Conservation (phyloP, 495 filamentous ascomycete genomes). For the Physcia stellaris region DNA sequence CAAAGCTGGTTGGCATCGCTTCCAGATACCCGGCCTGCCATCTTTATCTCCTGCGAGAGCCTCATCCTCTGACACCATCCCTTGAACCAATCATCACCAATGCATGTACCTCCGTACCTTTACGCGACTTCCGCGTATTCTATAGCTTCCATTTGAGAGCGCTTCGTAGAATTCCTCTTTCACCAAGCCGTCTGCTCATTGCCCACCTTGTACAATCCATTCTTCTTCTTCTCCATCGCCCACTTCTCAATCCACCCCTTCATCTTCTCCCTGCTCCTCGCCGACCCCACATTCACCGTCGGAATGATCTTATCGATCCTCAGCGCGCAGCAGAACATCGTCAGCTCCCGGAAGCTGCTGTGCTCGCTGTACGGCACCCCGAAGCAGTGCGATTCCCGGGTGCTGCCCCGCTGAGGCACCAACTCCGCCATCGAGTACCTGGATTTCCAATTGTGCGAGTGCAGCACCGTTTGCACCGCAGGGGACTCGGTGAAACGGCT, state of each 20-base stretch:
- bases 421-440: constrained; percentile 52
- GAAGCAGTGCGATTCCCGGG: constrained; percentile 62
- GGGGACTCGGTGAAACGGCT: constrained; percentile 49
- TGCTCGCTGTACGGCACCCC: constrained; percentile 94
- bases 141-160: too few relatives aligned
- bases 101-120: too few relatives aligned
- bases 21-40: too few relatives aligned
- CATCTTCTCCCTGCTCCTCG: constrained; percentile 64
- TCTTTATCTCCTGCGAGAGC: too few relatives aligned
- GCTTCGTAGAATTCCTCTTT: too few relatives aligned
- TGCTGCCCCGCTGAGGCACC: constrained; percentile 64
- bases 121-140: too few relatives aligned
- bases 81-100: too few relatives aligned
- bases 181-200: constrained; percentile 16
- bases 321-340: constrained; percentile 80
- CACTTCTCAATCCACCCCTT: constrained; percentile 83
- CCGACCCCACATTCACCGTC: constrained; percentile 80
- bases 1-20: too few relatives aligned
- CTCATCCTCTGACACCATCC: too few relatives aligned
- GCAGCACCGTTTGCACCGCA: constrained; percentile 52
- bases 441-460: constrained; percentile 59
- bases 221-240: constrained; percentile 70
- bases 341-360: constrained; percentile 83
- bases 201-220: constrained; percentile 49
- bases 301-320: constrained; percentile 80